These are phyloP conservation scores for Pichia rugopelliculosa DNA, from an alignment of 805 yeast species.

Conservation along the genomic window DNA sequence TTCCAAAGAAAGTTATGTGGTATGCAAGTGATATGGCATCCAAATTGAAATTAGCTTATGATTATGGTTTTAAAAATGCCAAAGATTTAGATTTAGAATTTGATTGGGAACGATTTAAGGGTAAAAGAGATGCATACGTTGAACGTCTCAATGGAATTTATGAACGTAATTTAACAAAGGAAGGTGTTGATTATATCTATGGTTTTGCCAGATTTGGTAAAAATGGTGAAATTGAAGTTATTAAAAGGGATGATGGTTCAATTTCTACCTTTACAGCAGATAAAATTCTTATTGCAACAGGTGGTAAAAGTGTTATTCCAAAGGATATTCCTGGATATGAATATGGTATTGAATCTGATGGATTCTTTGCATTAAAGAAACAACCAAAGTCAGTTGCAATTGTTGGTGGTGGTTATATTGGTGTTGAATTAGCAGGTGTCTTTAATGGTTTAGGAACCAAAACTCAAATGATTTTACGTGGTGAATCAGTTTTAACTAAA, in stretches of 20 bases:
- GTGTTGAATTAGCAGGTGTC: slow-evolving; percentile 91
- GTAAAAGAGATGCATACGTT: slow-evolving; percentile 88
- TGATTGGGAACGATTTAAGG: slow-evolving; percentile 76
- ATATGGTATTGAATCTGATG: slow-evolving; percentile 80
- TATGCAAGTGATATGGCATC: slow-evolving; percentile 87
- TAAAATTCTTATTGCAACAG: slow-evolving; percentile 82
- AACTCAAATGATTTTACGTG: slow-evolving; percentile 82
- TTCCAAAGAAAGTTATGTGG: slow-evolving; percentile 99
- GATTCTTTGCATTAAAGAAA: slow-evolving; percentile 69
- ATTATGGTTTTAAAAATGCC: slow-evolving; percentile 67
- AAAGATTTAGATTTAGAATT: slow-evolving; percentile 81
- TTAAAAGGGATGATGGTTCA: slow-evolving; percentile 53
- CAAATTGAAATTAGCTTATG: slow-evolving; percentile 63
- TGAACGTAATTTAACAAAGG: slow-evolving; percentile 77
- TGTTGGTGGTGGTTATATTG: slow-evolving; percentile 98
- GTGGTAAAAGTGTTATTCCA: slow-evolving; percentile 79
- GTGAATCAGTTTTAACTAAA: slow-evolving; percentile 80
- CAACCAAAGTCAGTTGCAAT: slow-evolving; percentile 92
- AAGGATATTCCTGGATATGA: slow-evolving; percentile 70
- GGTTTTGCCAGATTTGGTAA: slow-evolving; percentile 80
- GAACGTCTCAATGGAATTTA: slow-evolving; percentile 86
- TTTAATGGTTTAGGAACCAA: slow-evolving; percentile 84
- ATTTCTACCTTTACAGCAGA: slow-evolving; percentile 59
- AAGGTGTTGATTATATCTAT: slow-evolving; percentile 77
- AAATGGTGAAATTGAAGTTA: slow-evolving; percentile 73